phyloP scores from a whole-genome alignment of 192 early-diverging fungal species.

The Mortierella antarctica region DNA sequence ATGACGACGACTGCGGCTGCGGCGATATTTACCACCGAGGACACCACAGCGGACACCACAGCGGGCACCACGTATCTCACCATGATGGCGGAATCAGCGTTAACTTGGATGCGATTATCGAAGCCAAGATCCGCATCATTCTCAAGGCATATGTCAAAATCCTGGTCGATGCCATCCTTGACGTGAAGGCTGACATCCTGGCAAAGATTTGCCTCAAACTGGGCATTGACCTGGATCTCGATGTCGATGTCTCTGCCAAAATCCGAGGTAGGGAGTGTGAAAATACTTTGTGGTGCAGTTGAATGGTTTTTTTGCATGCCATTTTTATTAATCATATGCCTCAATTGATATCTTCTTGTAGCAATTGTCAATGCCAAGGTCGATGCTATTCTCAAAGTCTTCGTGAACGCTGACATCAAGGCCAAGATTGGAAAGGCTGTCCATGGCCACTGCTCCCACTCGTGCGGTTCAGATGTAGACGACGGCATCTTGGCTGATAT shows the following conservation, averaged over 20 bases:
- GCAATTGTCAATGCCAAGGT: slow-evolving; percentile 19
- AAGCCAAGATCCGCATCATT: slow-evolving; percentile 19
- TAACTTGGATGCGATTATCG: slow-evolving; percentile 12
- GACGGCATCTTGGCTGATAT: slow-evolving; percentile 16
- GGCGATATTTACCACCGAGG: neutral
- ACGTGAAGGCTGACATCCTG: slow-evolving; percentile 19
- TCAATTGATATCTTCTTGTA: neutral
- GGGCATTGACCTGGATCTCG: slow-evolving; percentile 10
- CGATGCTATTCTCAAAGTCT: slow-evolving; percentile 21
- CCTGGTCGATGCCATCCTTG: slow-evolving; percentile 12
- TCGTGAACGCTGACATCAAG: slow-evolving; percentile 14
- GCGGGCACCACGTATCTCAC: neutral
- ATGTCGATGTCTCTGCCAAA: slow-evolving; percentile 15
- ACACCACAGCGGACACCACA: neutral
- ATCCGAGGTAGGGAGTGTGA: slow-evolving; percentile 7
- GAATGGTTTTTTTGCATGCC: neutral
- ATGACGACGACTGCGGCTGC: neutral
- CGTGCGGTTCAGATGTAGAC: slow-evolving; percentile 4
- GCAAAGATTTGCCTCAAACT: slow-evolving; percentile 15
- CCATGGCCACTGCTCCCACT: slow-evolving; percentile 4
- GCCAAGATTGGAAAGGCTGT: slow-evolving; percentile 8
- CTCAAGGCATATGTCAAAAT: slow-evolving; percentile 1
- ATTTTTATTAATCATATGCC: neutral
- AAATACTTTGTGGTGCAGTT: neutral
- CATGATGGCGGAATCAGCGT: neutral